phyloP scores from a whole-genome alignment of 768 basidiomycete species.

The Podaxis sp. region DNA sequence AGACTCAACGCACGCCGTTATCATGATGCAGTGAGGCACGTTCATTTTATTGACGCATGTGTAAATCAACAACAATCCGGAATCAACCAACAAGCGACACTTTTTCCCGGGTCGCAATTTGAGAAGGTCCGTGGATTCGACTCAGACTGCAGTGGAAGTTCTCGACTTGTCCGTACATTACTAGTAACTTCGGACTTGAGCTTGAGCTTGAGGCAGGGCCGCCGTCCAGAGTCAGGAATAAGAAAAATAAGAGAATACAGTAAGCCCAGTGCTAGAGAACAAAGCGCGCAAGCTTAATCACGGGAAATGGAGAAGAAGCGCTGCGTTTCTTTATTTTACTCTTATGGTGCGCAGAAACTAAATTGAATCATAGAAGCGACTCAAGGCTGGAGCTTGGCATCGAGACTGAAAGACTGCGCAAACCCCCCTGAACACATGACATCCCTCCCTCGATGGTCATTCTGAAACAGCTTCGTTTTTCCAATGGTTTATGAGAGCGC shows the following conservation, averaged over 20 bases:
- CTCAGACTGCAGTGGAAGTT: neutral
- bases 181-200: neutral
- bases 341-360: neutral
- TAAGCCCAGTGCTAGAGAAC: neutral
- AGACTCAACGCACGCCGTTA: too few species aligned
- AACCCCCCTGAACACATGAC: neutral
- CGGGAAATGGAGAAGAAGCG: neutral
- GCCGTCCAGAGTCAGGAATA: neutral
- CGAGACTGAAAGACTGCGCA: neutral
- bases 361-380: neutral
- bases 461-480: neutral
- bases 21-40: too few species aligned
- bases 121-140: neutral
- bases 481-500: neutral
- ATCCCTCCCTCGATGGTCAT: neutral
- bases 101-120: neutral
- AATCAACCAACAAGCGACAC: neutral
- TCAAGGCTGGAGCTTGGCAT: neutral
- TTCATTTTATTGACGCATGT: too few species aligned
- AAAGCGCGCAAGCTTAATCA: neutral
- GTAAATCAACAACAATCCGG: too few species aligned
- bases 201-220: neutral
- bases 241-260: neutral
- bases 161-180: neutral
- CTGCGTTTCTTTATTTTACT: neutral